A percentile compares a stretch with the other conserved stretches of the same genome.
phyloP scores from a whole-genome alignment of 2,329 filamentous ascomycete species.

The Botrytis byssoidea region DNA sequence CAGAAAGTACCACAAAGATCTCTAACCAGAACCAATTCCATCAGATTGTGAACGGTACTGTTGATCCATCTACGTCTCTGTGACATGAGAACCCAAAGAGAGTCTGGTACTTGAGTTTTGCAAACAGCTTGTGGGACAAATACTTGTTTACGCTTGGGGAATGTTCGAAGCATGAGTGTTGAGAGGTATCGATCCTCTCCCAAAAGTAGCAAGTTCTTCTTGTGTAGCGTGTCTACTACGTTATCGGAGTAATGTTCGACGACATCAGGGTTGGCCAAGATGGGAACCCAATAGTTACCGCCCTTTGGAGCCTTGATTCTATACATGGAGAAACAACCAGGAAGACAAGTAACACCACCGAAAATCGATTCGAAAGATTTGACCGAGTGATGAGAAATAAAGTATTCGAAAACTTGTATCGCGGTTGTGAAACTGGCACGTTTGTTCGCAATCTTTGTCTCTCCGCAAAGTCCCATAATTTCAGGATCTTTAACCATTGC shows the following conservation, averaged over 20 bases:
- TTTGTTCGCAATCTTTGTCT: conserved; percentile 99
- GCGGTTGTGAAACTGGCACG: conserved; percentile 90
- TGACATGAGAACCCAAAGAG: conserved; percentile 88
- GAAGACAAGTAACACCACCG: conserved; percentile 96
- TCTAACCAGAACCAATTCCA: conserved; percentile 92
- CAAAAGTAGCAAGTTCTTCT: conserved; percentile 89
- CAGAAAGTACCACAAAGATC: conserved; percentile 98
- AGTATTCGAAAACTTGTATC: conserved; percentile 99
- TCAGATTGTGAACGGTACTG: conserved; percentile 96
- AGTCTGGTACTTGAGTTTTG: conserved; percentile 94
- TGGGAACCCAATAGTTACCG: conserved; percentile 98
- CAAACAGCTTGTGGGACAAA: conserved; percentile 98
- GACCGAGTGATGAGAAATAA: conserved; percentile 94
- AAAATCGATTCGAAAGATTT: conserved; percentile 99
- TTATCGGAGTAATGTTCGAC: conserved; percentile 99
- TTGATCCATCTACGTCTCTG: conserved; percentile 99
- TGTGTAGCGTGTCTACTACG: conserved; percentile 95
- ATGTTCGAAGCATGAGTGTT: conserved; percentile 96
- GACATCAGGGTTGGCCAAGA: conserved; percentile 95
- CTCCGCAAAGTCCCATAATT: conserved; percentile 97
- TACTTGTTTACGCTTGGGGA: conserved; percentile 97
- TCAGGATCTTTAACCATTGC: conserved; percentile 99
- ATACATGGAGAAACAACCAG: conserved; percentile 99
- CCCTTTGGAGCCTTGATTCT: conserved; percentile 99
- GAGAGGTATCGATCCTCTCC: conserved; percentile 95